Conservation (phyloP, 805 yeast genomes). For the Metschnikowia gelsemii region DNA sequence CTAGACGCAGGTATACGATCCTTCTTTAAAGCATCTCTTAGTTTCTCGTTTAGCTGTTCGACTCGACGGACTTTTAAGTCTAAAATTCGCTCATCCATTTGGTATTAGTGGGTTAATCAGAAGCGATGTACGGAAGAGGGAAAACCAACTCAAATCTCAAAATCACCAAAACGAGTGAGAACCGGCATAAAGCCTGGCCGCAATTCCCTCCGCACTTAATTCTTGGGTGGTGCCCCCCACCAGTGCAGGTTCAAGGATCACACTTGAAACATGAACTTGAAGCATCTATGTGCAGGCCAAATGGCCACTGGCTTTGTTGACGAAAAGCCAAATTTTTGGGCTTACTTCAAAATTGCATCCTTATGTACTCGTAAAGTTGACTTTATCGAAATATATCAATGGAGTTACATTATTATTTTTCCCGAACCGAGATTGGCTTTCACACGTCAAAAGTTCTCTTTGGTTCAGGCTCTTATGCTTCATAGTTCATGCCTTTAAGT, state of each 20-base stretch:
- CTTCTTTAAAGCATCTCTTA: conserved; percentile 50
- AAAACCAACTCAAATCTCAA: conserved; percentile 7
- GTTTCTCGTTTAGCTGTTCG: conserved; percentile 52
- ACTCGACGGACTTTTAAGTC: conserved; percentile 60
- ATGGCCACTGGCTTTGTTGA: too few species aligned
- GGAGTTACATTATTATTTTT: too few species aligned
- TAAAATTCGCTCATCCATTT: conserved; percentile 42
- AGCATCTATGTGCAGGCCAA: background rate
- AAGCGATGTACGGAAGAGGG: conserved; percentile 3
- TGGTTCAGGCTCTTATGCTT: too few species aligned
- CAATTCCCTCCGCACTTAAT: background rate
- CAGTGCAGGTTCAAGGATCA: conserved; percentile 4
- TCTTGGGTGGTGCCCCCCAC: background rate
- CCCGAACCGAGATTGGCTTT: too few species aligned
- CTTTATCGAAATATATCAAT: too few species aligned
- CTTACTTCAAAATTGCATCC: too few species aligned
- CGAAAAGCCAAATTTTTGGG: background rate
- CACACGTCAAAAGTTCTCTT: too few species aligned
- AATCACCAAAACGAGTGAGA: conserved; percentile 9
- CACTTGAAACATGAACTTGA: background rate
- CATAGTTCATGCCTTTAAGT: too few species aligned
- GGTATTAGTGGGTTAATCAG: conserved; percentile 6
- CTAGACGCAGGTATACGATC: conserved; percentile 66
- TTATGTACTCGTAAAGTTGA: too few species aligned
- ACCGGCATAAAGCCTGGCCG: conserved; percentile 5